These are phyloP conservation scores for Linnemannia exigua DNA, from an alignment of 192 early-diverging fungal genomes.

Conservation along the genomic window DNA sequence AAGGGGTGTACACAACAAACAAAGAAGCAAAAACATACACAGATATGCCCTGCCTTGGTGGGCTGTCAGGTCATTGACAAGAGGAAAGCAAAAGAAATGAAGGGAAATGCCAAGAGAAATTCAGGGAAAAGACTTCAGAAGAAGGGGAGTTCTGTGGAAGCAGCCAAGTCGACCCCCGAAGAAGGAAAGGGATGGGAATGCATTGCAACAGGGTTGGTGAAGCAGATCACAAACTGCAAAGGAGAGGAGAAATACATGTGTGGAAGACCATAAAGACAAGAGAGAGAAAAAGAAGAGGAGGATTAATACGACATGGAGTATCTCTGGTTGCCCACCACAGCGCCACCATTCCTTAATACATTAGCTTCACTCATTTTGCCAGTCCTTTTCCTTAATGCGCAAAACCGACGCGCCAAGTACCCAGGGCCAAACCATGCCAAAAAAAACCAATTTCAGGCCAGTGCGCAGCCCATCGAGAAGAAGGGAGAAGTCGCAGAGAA, in stretches of 20 bases:
- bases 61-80: neutral
- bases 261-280: neutral
- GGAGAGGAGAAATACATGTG: neutral
- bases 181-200: neutral
- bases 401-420: no score
- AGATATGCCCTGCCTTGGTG: neutral
- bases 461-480: slow-evolving; percentile 7
- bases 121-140: neutral
- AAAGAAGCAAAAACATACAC: neutral
- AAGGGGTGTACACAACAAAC: neutral
- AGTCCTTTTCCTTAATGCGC: neutral
- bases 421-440: neutral
- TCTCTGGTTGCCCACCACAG: neutral
- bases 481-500: slow-evolving; percentile 6
- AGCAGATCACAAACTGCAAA: neutral
- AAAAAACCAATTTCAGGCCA: neutral
- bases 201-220: slow-evolving; percentile 1
- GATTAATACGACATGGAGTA: slow-evolving; percentile 8
- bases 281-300: neutral
- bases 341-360: neutral
- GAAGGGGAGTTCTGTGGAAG: neutral
- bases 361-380: neutral
- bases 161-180: neutral
- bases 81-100: neutral
- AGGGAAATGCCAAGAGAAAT: neutral